A percentile compares a stretch with the other conserved stretches of the same genome.
phyloP scores from a whole-genome alignment of 2,329 filamentous ascomycete species.

The Stromatinia cepivora region DNA sequence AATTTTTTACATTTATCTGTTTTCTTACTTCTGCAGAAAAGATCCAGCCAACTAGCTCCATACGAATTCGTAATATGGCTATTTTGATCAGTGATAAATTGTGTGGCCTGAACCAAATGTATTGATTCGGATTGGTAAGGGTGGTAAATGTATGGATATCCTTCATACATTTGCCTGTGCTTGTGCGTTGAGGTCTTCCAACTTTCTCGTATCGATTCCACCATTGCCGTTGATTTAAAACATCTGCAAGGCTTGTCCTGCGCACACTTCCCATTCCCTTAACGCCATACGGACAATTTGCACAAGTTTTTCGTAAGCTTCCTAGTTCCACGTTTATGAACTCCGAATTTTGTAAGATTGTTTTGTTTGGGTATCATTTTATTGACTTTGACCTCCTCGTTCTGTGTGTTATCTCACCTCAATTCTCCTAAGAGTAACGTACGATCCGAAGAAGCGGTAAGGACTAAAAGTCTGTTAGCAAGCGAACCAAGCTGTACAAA shows the following conservation, averaged over 20 bases:
- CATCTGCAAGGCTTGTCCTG: slow-evolving; percentile 12
- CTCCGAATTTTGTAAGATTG: slow-evolving; percentile 7
- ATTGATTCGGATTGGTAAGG: slow-evolving; percentile 1
- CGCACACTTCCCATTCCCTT: background rate
- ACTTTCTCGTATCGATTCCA: slow-evolving; percentile 3
- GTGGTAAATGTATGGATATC: background rate
- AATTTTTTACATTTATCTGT: background rate
- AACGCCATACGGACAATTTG: slow-evolving; percentile 5
- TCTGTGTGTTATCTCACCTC: slow-evolving; percentile 49
- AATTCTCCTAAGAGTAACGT: slow-evolving; percentile 83
- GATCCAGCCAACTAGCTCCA: slow-evolving; percentile 6
- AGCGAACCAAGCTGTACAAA: slow-evolving; percentile 22
- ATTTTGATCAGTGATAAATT: slow-evolving; percentile 1
- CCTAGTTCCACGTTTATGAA: background rate
- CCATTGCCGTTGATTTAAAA: slow-evolving; percentile 16
- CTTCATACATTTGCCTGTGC: slow-evolving; percentile 6
- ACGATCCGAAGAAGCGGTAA: slow-evolving; percentile 87
- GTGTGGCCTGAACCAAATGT: slow-evolving; percentile 19
- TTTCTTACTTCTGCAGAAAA: background rate
- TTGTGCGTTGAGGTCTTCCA: slow-evolving; percentile 2
- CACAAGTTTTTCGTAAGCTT: slow-evolving; percentile 6
- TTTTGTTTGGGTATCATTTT: slow-evolving; percentile 18
- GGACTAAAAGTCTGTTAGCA: slow-evolving; percentile 55
- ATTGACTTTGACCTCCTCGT: slow-evolving; percentile 11
- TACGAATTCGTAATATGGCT: background rate